Evolutionary conservation across 2,329 filamentous ascomycete species (phyloP), one percentile per base, ranked within the genome.

Genomic region (Ustulina deusta): DNA sequence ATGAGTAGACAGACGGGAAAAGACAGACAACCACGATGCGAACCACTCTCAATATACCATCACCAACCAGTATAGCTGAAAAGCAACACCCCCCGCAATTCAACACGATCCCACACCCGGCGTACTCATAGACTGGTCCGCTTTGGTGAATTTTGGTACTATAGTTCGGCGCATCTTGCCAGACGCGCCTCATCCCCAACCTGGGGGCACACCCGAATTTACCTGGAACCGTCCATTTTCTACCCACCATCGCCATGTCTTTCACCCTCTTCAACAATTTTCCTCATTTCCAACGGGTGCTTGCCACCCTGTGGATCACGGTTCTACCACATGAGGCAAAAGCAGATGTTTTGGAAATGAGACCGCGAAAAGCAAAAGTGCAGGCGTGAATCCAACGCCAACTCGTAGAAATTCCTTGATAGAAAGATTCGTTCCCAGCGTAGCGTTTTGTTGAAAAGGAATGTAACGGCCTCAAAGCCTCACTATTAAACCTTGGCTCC

Each of bases 301-400:
- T 61, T 52, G 51, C 46, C 61, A 40, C 65, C 61, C 57, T 65
- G 54, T 68, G 40, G 63, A 66, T 62, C 56, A 64, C 32, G 68
- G 55, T 66, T 66, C 62, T 61, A 52, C 55, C 55, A 63, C 42
- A 65, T 66, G 61, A 70, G 61, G 66, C 63, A 65, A 65, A 71
- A 70, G 65, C 51, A 64, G 68, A 64, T 57, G 64, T 40, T 59
- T 68, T 69, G 71, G 72, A 70, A 58, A 65, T 27, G 65, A 70
- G 48, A 55, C 36, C 59, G 49, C 27, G 69, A 71, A 59, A 66
- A 71, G 71, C 52, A 69, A 71, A 73, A 69, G 70, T 69, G 69
- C 66, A 72, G 71, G 72, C 69, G 71, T 56, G 65, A 60, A 77
- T 75, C 75, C 72, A 76, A 77, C 75, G 73, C 75, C 74, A 68